Evolutionary conservation across 1,284 basidiomycete genomes (phyloP).

Genomic region (Malassezia cuniculi): DNA sequence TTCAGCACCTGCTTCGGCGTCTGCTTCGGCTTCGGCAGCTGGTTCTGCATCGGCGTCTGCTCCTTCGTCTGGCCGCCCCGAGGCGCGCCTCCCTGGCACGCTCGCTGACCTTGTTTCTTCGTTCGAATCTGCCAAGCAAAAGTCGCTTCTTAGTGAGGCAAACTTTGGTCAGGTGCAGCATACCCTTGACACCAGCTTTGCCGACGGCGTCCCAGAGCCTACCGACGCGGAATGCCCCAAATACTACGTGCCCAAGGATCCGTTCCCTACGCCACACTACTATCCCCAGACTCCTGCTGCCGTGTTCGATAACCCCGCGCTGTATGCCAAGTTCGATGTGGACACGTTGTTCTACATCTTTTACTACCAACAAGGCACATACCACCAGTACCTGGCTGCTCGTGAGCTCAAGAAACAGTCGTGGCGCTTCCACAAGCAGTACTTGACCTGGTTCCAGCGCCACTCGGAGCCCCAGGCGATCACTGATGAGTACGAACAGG

Average conservation of each 20-base stretch:
- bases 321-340: constrained; percentile 85
- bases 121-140: constrained; percentile 90
- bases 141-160: constrained; percentile 69
- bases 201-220: constrained; percentile 69
- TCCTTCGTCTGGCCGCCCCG: no score
- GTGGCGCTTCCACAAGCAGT: constrained; percentile 99
- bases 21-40: neutral
- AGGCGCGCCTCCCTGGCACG: constrained; percentile 54
- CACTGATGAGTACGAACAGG: constrained; percentile 98
- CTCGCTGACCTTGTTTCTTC: constrained; percentile 84
- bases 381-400: constrained; percentile 94
- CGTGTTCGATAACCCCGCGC: constrained; percentile 66
- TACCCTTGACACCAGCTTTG: constrained; percentile 76
- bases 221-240: constrained; percentile 59
- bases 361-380: constrained; percentile 92
- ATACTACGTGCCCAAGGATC: constrained; percentile 90
- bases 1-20: constrained; percentile 3
- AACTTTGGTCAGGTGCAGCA: constrained; percentile 62
- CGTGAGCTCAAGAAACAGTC: constrained; percentile 94
- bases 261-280: constrained; percentile 78
- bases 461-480: constrained; percentile 98
- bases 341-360: constrained; percentile 99
- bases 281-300: constrained; percentile 82
- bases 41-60: constrained; percentile 4
- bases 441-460: constrained; percentile 98